phyloP scores from a whole-genome alignment of 2,329 filamentous ascomycete species.

The Trichoderma sp. region DNA sequence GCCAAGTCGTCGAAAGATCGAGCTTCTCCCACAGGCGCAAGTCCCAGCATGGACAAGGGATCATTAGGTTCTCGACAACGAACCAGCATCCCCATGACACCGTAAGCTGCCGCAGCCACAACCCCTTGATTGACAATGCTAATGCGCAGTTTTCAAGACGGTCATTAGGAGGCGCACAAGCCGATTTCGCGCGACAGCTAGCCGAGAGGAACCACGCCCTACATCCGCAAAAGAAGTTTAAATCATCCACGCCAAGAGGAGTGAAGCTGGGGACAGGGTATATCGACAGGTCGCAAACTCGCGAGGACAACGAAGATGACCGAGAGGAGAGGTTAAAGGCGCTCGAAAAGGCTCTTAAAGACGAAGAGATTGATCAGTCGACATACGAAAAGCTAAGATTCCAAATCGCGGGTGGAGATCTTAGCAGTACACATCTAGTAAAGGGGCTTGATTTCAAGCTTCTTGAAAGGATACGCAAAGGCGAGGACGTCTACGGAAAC shows the following conservation, averaged over 20 bases:
- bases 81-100: conserved; percentile 90
- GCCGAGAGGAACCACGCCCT: conserved; percentile 67
- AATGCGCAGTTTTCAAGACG: conserved; percentile 54
- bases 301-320: conserved; percentile 60
- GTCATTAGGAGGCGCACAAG: conserved; percentile 57
- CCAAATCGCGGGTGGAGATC: conserved; percentile 81
- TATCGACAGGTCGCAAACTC: conserved; percentile 74
- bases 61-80: conserved; percentile 76
- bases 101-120: conserved; percentile 57
- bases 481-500: conserved; percentile 66
- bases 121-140: conserved; percentile 29
- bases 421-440: conserved; percentile 80
- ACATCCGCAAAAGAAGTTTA: conserved; percentile 72
- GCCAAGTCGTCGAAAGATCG: conserved; percentile 52
- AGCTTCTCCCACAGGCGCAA: conserved; percentile 44
- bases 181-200: conserved; percentile 82
- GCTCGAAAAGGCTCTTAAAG: conserved; percentile 79
- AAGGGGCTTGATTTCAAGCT: conserved; percentile 90
- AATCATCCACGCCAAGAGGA: conserved; percentile 80
- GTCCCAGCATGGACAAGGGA: conserved; percentile 42
- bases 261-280: conserved; percentile 80
- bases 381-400: conserved; percentile 76
- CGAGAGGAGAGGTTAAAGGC: conserved; percentile 71
- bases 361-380: conserved; percentile 78
- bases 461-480: conserved; percentile 67